A percentile compares a stretch with the other conserved stretches of the same genome.
phyloP scores from a whole-genome alignment of 805 yeast species.

The Phaffomyces opuntiae region DNA sequence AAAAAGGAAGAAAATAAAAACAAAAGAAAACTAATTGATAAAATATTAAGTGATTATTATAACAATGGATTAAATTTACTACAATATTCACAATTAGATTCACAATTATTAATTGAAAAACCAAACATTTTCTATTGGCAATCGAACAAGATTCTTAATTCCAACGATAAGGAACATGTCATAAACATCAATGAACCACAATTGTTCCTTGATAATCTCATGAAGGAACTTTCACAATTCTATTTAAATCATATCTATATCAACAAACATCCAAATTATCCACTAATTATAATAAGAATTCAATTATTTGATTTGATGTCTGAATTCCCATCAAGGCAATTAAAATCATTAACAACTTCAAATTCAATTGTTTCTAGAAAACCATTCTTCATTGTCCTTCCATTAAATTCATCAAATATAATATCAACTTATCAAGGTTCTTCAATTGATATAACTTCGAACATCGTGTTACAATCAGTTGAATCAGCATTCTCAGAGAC shows the following conservation, averaged over 20 bases:
- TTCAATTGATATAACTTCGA: conserved; percentile 36
- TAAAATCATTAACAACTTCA: conserved; percentile 12
- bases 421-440: conserved; percentile 27
- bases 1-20: background rate
- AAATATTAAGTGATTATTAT: conserved; percentile 32
- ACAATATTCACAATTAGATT: conserved; percentile 67
- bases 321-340: conserved; percentile 7
- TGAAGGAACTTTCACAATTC: conserved; percentile 40
- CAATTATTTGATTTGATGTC: conserved; percentile 55
- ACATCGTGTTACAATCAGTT: conserved; percentile 53
- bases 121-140: conserved; percentile 37
- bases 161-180: conserved; percentile 22
- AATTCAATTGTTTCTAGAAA: conserved; percentile 46
- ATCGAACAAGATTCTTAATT: conserved; percentile 22
- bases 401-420: conserved; percentile 57
- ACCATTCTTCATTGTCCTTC: conserved; percentile 63
- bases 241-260: conserved; percentile 60
- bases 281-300: conserved; percentile 53
- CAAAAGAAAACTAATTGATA: conserved; percentile 19
- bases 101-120: conserved; percentile 54
- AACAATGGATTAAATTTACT: conserved; percentile 50
- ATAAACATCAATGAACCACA: conserved; percentile 40
- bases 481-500: conserved; percentile 41
- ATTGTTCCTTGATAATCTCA: conserved; percentile 40
- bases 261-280: conserved; percentile 56